Base-by-base conservation (phyloP, 306 rosid genomes). In the Corylus americana region DNA sequence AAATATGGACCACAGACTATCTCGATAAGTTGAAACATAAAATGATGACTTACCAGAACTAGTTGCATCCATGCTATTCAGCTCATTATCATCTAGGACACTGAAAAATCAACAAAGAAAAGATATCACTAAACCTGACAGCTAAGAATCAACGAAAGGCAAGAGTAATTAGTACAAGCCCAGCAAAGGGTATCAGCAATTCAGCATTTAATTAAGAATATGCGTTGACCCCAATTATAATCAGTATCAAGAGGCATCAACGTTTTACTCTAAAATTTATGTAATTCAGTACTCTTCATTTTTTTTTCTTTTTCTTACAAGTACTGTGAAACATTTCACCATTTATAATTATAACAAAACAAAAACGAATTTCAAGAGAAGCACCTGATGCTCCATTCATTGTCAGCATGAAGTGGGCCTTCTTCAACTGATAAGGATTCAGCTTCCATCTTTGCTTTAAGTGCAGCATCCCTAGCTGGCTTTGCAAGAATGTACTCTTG, bases 381-480 rank as follows among this genome's bases (percentile, higher is more conserved):
- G 80, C 86, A 95, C 99, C 99, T 95, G 83, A 95, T 92, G 68
- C 89, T 91, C 99, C 99, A 95, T 82, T 95, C 97, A n/a, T 95
- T 95, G 55, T 95, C 98, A 63, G 82, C 63, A 79, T 93, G 99
- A 74, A 93, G 87, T 45, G 96, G 98, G 35, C 75, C 84, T 76
- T 95, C 99, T 76, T 47, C 75, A 48, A 74, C 82, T 64, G 85
- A 68, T n/a, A 18, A 84, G 74, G 84, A 81, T 85, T 89, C 94
- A 83, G 94, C 87, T 84, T 93, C 96, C 89, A 80, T 64, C 82
- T 90, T 90, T 86, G 92, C 93, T 89, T 88, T 91, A 69, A 89
- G 92, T 62, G 91, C 99, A 77, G 97, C 99, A 88, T 91, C 98
- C 83, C 98, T 90, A 48, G 75, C 93, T 22, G 99, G 99, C 79